Evolutionary conservation across 139 green algal genomes (phyloP).

Genomic region (Limnomonas spitsbergensis): DNA sequence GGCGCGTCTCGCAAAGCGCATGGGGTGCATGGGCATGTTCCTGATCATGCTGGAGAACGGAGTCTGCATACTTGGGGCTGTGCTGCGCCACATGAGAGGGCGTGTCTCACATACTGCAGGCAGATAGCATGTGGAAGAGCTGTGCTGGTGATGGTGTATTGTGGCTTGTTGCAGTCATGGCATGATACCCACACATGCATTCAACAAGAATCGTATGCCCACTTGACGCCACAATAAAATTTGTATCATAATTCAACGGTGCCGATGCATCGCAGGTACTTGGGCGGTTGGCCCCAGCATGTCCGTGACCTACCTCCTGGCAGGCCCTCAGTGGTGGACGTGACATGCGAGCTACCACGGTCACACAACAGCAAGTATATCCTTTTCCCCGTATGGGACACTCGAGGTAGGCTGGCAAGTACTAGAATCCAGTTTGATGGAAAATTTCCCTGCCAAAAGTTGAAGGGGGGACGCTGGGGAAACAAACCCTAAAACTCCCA

Average conservation of each 20-base stretch:
- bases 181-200: too few species aligned
- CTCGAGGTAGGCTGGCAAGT: constrained; percentile 19
- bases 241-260: too few species aligned
- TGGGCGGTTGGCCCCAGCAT: constrained; percentile 30
- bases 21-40: too few species aligned
- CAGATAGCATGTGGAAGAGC: not conserved
- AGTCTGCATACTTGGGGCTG: too few species aligned
- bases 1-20: too few species aligned
- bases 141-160: not conserved
- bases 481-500: not conserved
- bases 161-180: not conserved
- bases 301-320: constrained; percentile 38
- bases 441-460: not conserved
- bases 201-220: too few species aligned
- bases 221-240: too few species aligned
- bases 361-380: constrained; percentile 43
- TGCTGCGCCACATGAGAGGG: too few species aligned
- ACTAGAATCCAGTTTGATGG: not conserved
- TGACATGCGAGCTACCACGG: constrained; percentile 68
- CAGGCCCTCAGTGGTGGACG: constrained; percentile 54
- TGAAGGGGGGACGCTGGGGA: not conserved
- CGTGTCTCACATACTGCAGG: not conserved
- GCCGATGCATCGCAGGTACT: constrained; percentile 33
- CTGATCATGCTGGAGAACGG: too few species aligned
- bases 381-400: constrained; percentile 54